These are phyloP conservation scores for Cardamine resedifolia DNA, from an alignment of 345 rosid genomes.

Conservation along the genomic window DNA sequence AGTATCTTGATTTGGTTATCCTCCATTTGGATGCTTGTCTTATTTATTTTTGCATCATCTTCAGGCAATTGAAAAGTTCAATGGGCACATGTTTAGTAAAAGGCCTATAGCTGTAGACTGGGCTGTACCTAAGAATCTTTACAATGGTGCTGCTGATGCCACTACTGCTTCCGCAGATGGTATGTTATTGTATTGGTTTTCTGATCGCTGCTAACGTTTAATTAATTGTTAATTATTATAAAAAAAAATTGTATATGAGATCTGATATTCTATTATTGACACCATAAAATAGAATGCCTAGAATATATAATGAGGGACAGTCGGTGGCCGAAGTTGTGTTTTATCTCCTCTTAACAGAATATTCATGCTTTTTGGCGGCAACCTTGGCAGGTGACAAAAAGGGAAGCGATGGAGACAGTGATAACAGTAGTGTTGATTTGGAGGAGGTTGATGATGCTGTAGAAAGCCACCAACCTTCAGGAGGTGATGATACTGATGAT, in stretches of 20 bases:
- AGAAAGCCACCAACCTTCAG: slow-evolving; percentile 25
- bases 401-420: slow-evolving; percentile 51
- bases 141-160: slow-evolving; percentile 47
- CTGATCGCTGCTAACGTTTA: background rate
- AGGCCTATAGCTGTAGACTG: slow-evolving; percentile 93
- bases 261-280: background rate
- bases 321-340: slow-evolving; percentile 1
- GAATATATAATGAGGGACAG: background rate
- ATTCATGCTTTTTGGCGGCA: background rate
- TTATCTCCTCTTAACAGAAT: background rate
- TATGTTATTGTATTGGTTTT: slow-evolving; percentile 34
- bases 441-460: slow-evolving; percentile 52
- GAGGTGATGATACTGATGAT: slow-evolving; percentile 37
- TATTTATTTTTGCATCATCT: slow-evolving; percentile 23
- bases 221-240: background rate
- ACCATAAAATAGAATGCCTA: background rate
- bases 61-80: slow-evolving; percentile 92
- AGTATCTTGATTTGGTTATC: slow-evolving; percentile 10
- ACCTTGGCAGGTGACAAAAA: slow-evolving; percentile 49
- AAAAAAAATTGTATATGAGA: background rate
- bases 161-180: slow-evolving; percentile 58
- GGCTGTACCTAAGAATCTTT: slow-evolving; percentile 93
- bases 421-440: slow-evolving; percentile 58
- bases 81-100: slow-evolving; percentile 66
- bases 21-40: slow-evolving; percentile 13